Evolutionary conservation across 208 protist species (phyloP), one percentile per base, ranked within the genome.

Genomic region (Crithidia sp.): DNA sequence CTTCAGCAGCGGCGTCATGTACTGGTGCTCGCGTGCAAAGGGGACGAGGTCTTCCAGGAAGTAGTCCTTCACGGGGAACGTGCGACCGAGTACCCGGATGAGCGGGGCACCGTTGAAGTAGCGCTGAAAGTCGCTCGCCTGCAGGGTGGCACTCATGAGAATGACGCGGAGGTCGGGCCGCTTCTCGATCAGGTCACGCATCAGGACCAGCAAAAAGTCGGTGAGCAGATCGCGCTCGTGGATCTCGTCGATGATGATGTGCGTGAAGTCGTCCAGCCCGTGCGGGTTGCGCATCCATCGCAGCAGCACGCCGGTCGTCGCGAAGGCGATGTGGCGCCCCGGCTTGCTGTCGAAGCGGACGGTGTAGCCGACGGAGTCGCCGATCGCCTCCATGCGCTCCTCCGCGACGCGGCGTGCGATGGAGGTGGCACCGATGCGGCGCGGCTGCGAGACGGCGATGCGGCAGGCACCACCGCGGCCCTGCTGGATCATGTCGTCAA

Each of bases 241-340:
- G 6, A 99, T 99, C 85, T 99, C 99, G 89, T 99, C 99, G 39
- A 99, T 94, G 70, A 99, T 99, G 69, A 99, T 84, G 59, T 98
- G 87, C 50, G 88, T 93, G 83, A 99, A 99, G 61, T 97, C 93
- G 14, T 67, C 62, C 44, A 99, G 76, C 13, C 77, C 43, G 10
- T 94, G 79, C 57, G 98, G 90, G 12, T 77, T 60, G 41, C 98
- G 85, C 60, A 98, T 86, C 75, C 99, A 82, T 56, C 98, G 95
- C 39, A 99, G 88, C n/a, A 99, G 73, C 75, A 99, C 96, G 81
- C 99, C 99, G 71, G 98, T 96, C 4, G 99, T 99, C 88, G 98
- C 98, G 76, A 99, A 99, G 71, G 98, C 99, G 55, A 99, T 98
- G 61, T 92, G 82, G 3, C 95, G 98, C 5, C 98, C 91, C 2